These are phyloP conservation scores for Carex myosuroides DNA, from an alignment of 176 grass and related monocot genomes.

Conservation along the genomic window DNA sequence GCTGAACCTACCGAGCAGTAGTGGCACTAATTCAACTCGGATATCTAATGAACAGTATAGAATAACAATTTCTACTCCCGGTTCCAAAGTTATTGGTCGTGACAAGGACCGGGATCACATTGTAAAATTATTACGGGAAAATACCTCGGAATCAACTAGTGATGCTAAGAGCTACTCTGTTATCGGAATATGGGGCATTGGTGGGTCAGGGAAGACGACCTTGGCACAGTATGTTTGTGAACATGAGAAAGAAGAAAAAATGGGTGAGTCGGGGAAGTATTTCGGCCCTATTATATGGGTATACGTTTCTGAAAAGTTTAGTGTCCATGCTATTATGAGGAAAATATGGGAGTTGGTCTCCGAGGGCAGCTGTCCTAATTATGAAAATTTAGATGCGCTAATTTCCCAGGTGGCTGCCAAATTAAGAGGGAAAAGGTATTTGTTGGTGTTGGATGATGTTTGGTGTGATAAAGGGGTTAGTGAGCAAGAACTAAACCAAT, in stretches of 20 bases:
- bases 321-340: no score
- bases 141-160: neutral
- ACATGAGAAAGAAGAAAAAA: no score
- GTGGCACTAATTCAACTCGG: neutral
- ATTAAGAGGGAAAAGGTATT: no score
- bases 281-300: no score
- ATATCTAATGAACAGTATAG: neutral
- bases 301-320: no score
- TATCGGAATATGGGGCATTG: conserved; percentile 21
- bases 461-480: no score
- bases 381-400: no score
- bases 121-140: neutral
- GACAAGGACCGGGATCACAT: conserved; percentile 10
- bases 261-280: neutral
- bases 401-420: no score
- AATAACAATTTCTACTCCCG: neutral
- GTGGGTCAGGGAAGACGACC: conserved; percentile 22
- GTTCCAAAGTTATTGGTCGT: conserved; percentile 13
- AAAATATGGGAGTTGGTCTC: no score
- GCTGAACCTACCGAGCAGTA: neutral
- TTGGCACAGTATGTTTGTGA: conserved; percentile 24
- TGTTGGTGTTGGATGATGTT: no score
- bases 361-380: no score
- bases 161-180: conserved; percentile 1
- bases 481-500: no score